Evolutionary conservation across 441 rosid species (phyloP).

Genomic region (Syzygium malaccense): DNA sequence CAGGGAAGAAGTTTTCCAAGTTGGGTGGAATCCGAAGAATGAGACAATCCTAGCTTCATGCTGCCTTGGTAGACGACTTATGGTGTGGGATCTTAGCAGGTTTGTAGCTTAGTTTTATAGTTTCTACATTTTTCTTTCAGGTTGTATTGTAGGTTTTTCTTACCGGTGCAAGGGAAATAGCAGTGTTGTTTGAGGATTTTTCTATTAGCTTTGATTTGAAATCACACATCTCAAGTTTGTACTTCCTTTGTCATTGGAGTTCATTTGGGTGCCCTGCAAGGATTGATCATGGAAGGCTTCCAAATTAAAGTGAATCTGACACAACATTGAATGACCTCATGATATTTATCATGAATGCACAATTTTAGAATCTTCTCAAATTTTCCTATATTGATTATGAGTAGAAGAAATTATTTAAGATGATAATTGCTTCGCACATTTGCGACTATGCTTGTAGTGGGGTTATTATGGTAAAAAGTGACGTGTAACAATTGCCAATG

Average conservation of each 20-base stretch:
- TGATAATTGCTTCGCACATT: neutral
- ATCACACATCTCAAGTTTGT: neutral
- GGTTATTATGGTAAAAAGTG: neutral
- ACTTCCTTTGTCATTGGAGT: neutral
- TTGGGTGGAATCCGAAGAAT: constrained; percentile 93
- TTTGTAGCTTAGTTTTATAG: constrained; percentile 8
- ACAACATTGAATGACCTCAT: neutral
- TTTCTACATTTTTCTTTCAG: neutral
- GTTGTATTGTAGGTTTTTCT: neutral
- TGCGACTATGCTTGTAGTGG: neutral
- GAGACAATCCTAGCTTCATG: constrained; percentile 94
- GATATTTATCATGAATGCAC: neutral
- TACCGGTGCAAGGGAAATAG: neutral
- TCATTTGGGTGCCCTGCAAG: neutral
- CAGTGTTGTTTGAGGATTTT: neutral
- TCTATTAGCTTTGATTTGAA: neutral
- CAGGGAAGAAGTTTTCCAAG: constrained; percentile 98
- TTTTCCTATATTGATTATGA: neutral
- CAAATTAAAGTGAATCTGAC: neutral
- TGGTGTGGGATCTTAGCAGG: constrained; percentile 99
- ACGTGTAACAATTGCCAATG: neutral
- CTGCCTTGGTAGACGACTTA: constrained; percentile 93
- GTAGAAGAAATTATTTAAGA: neutral
- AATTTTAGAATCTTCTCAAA: neutral
- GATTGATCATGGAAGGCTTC: neutral